Evolutionary conservation across 345 rosid genomes (phyloP).

Genomic region (Eucalyptus viminalis): DNA sequence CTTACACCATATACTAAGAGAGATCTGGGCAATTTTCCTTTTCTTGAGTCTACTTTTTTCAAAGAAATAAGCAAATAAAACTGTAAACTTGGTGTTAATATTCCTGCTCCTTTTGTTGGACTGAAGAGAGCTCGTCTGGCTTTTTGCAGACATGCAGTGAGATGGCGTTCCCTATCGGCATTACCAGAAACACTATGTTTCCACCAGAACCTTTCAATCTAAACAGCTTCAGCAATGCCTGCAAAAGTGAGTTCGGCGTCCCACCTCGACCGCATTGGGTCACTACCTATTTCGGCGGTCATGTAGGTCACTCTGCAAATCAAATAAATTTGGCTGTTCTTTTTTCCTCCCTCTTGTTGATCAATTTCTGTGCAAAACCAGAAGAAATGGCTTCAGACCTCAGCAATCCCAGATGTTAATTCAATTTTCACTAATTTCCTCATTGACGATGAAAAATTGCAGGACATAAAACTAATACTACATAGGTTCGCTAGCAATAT

Average conservation of each 20-base stretch:
- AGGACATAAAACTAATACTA: slow-evolving; percentile 31
- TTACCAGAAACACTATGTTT: slow-evolving; percentile 34
- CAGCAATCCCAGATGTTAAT: neutral
- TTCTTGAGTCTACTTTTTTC: neutral
- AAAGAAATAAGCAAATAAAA: neutral
- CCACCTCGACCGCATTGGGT: slow-evolving; percentile 59
- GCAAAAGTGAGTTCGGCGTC: slow-evolving; percentile 32
- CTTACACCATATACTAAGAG: neutral
- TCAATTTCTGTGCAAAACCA: neutral
- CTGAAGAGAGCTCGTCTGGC: neutral
- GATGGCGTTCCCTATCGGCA: slow-evolving; percentile 44
- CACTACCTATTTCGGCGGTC: slow-evolving; percentile 49
- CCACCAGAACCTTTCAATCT: slow-evolving; percentile 32
- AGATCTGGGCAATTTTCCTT: neutral
- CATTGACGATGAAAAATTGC: neutral
- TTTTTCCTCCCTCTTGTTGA: neutral
- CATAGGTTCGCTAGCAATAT: slow-evolving; percentile 41
- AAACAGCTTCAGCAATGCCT: slow-evolving; percentile 3
- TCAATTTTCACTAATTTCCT: neutral
- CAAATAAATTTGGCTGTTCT: neutral
- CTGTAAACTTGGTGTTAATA: neutral
- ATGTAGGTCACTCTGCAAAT: neutral
- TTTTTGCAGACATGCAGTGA: slow-evolving; percentile 44
- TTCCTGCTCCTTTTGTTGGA: neutral
- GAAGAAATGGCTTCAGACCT: neutral